Evolutionary conservation across 345 rosid species (phyloP).

Genomic region (Brassica cretica): DNA sequence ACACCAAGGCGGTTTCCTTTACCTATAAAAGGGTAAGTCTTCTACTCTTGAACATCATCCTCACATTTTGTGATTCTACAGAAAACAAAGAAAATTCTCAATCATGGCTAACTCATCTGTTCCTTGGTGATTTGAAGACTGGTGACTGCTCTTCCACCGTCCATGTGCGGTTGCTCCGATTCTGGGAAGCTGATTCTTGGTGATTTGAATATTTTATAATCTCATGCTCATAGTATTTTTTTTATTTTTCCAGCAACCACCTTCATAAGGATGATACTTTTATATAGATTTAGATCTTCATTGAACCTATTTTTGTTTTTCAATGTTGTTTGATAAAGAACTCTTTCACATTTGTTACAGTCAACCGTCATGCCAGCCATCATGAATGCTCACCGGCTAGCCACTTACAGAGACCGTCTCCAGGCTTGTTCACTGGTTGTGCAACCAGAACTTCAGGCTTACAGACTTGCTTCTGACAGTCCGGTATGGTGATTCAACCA

Average conservation of each 20-base stretch:
- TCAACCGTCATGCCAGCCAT: too few species aligned
- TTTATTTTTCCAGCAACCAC: background rate
- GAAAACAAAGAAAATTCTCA: too few species aligned
- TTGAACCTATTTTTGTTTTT: too few species aligned
- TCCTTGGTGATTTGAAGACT: too few species aligned
- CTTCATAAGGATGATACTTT: background rate
- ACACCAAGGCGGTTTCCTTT: background rate
- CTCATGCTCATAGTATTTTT: background rate
- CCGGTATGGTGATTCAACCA: background rate
- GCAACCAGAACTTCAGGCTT: background rate
- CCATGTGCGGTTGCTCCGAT: background rate
- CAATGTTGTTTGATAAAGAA: background rate
- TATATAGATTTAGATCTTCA: too few species aligned
- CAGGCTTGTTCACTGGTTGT: background rate
- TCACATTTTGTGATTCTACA: background rate
- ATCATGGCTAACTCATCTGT: too few species aligned
- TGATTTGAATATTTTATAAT: too few species aligned
- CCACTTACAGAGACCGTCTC: background rate
- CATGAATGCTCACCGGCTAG: too few species aligned
- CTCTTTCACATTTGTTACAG: background rate
- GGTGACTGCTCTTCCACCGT: background rate
- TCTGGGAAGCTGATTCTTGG: background rate
- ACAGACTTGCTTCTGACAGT: background rate
- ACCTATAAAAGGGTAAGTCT: background rate
- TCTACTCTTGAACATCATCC: background rate